Evolutionary conservation across 305 asterid genomes (phyloP), one percentile per base, ranked within the genome.

Genomic region (Fraxinus dipetala): DNA sequence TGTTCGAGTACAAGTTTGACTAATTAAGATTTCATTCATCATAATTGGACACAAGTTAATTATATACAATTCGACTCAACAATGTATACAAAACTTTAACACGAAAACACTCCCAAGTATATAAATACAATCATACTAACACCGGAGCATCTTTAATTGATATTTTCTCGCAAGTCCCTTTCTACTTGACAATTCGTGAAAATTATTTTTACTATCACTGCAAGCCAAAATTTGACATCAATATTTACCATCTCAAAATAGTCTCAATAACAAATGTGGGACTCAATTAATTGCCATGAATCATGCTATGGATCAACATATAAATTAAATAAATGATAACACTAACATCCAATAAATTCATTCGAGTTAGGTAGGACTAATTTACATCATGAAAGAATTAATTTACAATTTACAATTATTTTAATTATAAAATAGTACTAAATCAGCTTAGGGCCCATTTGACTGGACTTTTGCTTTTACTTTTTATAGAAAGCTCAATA

Each of bases 351-450:
- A 77, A 70, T 69, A 69, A 81, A 75, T 79, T 61, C 79, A 2
- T 72, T 81, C 26, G 79, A 51, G 81, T 82, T 81, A 63, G 87
- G 86, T 72, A 79, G 85, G 83, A 80, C 79, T 51, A 83, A 83
- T 83, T 76, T 73, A 77, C 31, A 35, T 73, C 54, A 80, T 76
- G 45, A 32, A 56, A 14, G 7, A 54, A 83, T 79, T 59, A 63
- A 69, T 81, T 72, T 45, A 72, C 75, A 84, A 67, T 78, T 82
- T 80, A 77, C 59, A 82, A 83, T 61, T 61, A 24, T 7, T 63
- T 63, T 24, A 59, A 22, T 7, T 9, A 10, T 9, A 63, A 6
- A 63, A 7, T 22, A 63, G 34, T 26, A 65, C 5, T 56, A 74
- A 83, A 86, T 84, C 85, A 76, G 87, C 89, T 85, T 73, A 8